phyloP scores from a whole-genome alignment of 169 alveolate species.

The Theileria equi region DNA sequence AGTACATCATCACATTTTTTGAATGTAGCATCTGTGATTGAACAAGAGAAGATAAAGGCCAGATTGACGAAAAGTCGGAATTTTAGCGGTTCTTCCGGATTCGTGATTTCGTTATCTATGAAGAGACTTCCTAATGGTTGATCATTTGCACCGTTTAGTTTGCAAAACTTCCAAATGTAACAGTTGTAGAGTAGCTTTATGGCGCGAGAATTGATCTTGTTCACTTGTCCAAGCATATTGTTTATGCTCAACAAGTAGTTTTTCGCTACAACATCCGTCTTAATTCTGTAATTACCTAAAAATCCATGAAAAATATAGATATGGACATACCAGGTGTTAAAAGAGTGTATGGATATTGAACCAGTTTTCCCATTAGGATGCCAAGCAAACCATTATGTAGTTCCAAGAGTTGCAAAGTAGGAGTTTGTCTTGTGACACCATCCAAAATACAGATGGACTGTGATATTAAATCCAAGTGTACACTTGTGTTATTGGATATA shows the following conservation, averaged over 20 bases:
- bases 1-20: neutral
- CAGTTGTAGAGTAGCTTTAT: neutral
- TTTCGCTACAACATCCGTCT: neutral
- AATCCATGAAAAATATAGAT: neutral
- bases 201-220: neutral
- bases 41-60: neutral
- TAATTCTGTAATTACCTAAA: neutral
- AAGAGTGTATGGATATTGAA: neutral
- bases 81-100: neutral
- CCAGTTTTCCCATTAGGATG: constrained; percentile 6
- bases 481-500: neutral
- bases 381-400: constrained; percentile 3
- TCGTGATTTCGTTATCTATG: neutral
- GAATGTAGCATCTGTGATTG: neutral
- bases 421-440: constrained; percentile 2
- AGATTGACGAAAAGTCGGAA: neutral
- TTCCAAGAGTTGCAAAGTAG: neutral
- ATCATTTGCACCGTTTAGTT: neutral
- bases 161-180: constrained; percentile 4
- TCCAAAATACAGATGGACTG: constrained; percentile 31
- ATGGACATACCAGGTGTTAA: neutral
- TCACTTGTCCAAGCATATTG: neutral
- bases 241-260: neutral
- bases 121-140: neutral
- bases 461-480: constrained; percentile 3